Evolutionary conservation across 768 basidiomycete species (phyloP).

Genomic region (Rhodotorula babjevae): DNA sequence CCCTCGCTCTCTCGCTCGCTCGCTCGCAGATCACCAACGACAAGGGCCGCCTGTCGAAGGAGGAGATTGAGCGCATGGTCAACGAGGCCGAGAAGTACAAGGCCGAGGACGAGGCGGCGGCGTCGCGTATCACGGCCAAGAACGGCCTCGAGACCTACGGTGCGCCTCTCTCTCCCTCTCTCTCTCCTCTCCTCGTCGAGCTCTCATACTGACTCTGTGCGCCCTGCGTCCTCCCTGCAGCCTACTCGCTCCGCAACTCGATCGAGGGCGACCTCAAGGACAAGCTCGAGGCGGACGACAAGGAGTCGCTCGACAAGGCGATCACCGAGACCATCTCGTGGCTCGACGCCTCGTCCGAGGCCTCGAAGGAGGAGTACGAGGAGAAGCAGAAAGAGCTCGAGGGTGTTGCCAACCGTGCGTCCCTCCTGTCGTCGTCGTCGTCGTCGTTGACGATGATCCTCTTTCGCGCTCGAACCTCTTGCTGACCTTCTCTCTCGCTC

Average conservation of each 20-base stretch:
- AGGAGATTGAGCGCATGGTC: slow-evolving; percentile 98
- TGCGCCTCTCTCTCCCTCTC: not conserved
- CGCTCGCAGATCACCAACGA: slow-evolving; percentile 69
- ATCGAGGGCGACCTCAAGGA: slow-evolving; percentile 73
- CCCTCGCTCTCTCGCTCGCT: too few relatives aligned
- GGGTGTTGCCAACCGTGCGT: slow-evolving; percentile 56
- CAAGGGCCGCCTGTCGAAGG: slow-evolving; percentile 93
- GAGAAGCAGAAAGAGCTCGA: slow-evolving; percentile 91
- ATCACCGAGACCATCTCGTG: slow-evolving; percentile 88
- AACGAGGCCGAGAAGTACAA: slow-evolving; percentile 85
- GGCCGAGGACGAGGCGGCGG: slow-evolving; percentile 64
- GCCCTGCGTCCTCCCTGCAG: slow-evolving; percentile 9
- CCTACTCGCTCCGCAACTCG: slow-evolving; percentile 92
- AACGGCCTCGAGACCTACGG: slow-evolving; percentile 85
- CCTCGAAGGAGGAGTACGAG: slow-evolving; percentile 89
- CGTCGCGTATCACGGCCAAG: slow-evolving; percentile 76
- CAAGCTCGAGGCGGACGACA: slow-evolving; percentile 83
- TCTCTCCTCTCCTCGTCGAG: not conserved
- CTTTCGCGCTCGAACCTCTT: too few relatives aligned
- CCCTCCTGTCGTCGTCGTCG: not conserved
- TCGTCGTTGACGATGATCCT: too few relatives aligned
- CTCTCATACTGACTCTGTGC: not conserved
- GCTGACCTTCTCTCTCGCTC: not conserved
- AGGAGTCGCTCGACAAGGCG: slow-evolving; percentile 70
- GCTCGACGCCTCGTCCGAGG: slow-evolving; percentile 79